phyloP scores from a whole-genome alignment of 2,329 filamentous ascomycete genomes.

The Aspergillus fructus region DNA sequence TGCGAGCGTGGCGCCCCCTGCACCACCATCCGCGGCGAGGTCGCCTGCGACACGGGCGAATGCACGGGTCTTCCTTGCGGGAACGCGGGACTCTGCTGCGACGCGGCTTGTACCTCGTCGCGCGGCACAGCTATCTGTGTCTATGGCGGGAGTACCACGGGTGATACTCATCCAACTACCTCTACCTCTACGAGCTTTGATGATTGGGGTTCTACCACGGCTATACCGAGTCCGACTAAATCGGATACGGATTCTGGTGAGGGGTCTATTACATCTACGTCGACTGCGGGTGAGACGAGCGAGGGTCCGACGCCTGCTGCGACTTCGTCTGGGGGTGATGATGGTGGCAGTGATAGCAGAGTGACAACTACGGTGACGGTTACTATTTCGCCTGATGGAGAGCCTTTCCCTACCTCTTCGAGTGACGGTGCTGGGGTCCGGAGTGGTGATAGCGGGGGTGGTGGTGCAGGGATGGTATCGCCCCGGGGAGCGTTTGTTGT shows the following conservation, averaged over 20 bases:
- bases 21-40: constrained; percentile 1
- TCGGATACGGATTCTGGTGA: not conserved
- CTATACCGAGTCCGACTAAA: too few relatives aligned
- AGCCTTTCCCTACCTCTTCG: too few relatives aligned
- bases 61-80: constrained; percentile 4
- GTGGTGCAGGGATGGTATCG: not conserved
- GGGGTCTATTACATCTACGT: not conserved
- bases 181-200: too few relatives aligned
- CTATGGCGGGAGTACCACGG: not conserved
- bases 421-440: too few relatives aligned
- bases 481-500: not conserved
- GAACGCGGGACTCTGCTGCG: not conserved
- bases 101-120: not conserved
- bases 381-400: too few relatives aligned
- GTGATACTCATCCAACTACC: too few relatives aligned
- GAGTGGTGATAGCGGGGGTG: not conserved
- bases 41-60: not conserved
- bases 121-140: not conserved
- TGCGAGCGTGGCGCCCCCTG: constrained; percentile 4
- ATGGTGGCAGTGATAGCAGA: not conserved
- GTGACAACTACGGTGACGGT: not conserved
- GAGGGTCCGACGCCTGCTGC: not conserved
- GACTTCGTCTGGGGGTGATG: not conserved
- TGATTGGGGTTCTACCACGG: too few relatives aligned
- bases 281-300: not conserved